These are phyloP conservation scores for Dryas octopetala DNA, from an alignment of 306 rosid species.

Conservation along the genomic window DNA sequence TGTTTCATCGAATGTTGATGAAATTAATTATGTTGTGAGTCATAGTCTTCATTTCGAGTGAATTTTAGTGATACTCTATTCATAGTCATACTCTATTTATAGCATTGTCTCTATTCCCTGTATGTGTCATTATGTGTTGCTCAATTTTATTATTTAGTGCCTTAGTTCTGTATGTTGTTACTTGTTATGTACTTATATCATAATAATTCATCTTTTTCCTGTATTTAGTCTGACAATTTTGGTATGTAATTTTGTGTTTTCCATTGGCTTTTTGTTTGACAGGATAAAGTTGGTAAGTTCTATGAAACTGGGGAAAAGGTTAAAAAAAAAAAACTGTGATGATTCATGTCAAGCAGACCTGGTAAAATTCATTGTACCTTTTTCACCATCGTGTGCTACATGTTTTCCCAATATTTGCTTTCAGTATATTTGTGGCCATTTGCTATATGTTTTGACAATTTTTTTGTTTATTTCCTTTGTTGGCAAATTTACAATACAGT, in stretches of 20 bases:
- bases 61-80: too few relatives aligned
- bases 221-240: neutral
- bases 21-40: neutral
- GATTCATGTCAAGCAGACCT: conserved; percentile 39
- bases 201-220: too few relatives aligned
- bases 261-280: conserved; percentile 38
- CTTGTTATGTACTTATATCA: too few relatives aligned
- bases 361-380: conserved; percentile 24
- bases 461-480: too few relatives aligned
- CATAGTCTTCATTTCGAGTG: neutral
- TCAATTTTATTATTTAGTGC: too few relatives aligned
- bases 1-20: neutral
- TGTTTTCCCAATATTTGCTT: conserved; percentile 11
- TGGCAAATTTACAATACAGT: neutral
- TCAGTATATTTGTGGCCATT: neutral
- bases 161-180: too few relatives aligned
- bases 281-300: conserved; percentile 99
- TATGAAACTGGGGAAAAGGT: conserved; percentile 33
- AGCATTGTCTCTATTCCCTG: too few relatives aligned
- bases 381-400: conserved; percentile 17
- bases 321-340: conserved; percentile 21
- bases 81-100: too few relatives aligned
- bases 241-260: conserved; percentile 14
- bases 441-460: neutral
- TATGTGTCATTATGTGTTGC: too few relatives aligned